These are phyloP conservation scores for Hymenoscyphus albidus DNA, from an alignment of 2,329 filamentous ascomycete species.

Conservation along the genomic window DNA sequence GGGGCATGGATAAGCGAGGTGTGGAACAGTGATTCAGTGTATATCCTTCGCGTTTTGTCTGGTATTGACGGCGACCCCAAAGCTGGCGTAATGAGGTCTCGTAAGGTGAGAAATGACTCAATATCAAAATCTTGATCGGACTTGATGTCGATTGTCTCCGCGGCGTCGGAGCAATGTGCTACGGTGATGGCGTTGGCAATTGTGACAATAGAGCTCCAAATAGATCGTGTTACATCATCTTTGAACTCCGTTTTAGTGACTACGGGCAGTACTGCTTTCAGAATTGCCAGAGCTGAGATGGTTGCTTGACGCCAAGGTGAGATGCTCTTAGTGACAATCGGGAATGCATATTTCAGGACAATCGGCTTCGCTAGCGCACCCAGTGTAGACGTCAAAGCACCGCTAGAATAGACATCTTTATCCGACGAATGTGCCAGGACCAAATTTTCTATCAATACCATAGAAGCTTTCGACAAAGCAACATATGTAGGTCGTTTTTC, in stretches of 20 bases:
- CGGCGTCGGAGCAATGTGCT: constrained; percentile 53
- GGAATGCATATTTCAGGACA: constrained; percentile 74
- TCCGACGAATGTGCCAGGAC: constrained; percentile 57
- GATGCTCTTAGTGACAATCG: constrained; percentile 63
- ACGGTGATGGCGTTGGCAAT: constrained; percentile 67
- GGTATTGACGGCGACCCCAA: constrained; percentile 64
- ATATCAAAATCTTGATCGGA: constrained; percentile 82
- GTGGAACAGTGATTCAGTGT: constrained; percentile 72
- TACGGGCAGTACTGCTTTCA: constrained; percentile 62
- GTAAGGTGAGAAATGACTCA: constrained; percentile 63
- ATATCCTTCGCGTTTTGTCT: constrained; percentile 63
- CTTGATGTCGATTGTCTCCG: constrained; percentile 44
- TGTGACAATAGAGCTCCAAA: constrained; percentile 68
- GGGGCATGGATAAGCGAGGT: constrained; percentile 73
- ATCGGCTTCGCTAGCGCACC: constrained; percentile 67
- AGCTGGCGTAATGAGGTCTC: constrained; percentile 67
- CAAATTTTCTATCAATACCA: constrained; percentile 63
- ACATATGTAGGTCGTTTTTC: constrained; percentile 70
- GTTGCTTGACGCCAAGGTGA: constrained; percentile 81
- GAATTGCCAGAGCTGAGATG: constrained; percentile 62
- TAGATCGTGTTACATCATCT: constrained; percentile 47
- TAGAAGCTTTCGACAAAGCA: constrained; percentile 79
- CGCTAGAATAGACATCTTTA: constrained; percentile 64
- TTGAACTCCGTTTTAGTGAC: constrained; percentile 47
- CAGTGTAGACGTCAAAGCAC: constrained; percentile 62